These are phyloP conservation scores for Carpinus viminea DNA, from an alignment of 306 rosid species.

Conservation along the genomic window DNA sequence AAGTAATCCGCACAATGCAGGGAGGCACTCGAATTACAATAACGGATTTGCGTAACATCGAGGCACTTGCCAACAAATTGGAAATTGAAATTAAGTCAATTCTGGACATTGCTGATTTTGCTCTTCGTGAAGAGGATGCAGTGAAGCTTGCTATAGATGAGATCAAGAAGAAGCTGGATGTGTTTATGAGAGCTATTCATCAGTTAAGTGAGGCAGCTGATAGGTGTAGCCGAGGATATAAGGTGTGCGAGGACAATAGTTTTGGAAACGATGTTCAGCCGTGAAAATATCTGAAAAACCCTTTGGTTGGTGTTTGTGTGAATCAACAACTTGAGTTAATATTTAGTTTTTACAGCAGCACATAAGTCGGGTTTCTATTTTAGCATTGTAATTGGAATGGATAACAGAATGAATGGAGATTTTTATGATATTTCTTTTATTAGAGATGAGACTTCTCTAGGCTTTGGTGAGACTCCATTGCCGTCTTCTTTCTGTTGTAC, in stretches of 20 bases:
- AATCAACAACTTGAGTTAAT: constrained; percentile 24
- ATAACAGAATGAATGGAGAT: too few relatives aligned
- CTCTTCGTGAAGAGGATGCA: constrained; percentile 67
- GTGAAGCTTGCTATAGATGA: constrained; percentile 68
- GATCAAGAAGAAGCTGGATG: constrained; percentile 73
- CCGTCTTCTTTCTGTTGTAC: too few relatives aligned
- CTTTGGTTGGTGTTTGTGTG: constrained; percentile 3
- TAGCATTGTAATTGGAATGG: too few relatives aligned
- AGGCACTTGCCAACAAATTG: constrained; percentile 42
- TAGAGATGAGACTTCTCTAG: too few relatives aligned
- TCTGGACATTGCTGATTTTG: constrained; percentile 56
- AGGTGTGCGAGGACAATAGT: constrained; percentile 66
- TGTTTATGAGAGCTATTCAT: constrained; percentile 49
- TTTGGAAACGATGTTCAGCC: constrained; percentile 47
- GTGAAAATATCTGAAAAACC: constrained; percentile 30
- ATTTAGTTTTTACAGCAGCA: background rate
- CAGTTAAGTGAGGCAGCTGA: constrained; percentile 58
- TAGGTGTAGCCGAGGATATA: constrained; percentile 55
- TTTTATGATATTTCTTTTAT: too few relatives aligned
- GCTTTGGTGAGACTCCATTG: too few relatives aligned
- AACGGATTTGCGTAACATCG: constrained; percentile 64
- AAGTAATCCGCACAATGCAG: constrained; percentile 57
- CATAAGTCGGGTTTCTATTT: too few relatives aligned
- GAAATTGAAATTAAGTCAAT: constrained; percentile 50
- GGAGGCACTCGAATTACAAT: constrained; percentile 44